Conservation (phyloP, 1,284 basidiomycete species). For the Sporisorium iseilematis-ciliati region DNA sequence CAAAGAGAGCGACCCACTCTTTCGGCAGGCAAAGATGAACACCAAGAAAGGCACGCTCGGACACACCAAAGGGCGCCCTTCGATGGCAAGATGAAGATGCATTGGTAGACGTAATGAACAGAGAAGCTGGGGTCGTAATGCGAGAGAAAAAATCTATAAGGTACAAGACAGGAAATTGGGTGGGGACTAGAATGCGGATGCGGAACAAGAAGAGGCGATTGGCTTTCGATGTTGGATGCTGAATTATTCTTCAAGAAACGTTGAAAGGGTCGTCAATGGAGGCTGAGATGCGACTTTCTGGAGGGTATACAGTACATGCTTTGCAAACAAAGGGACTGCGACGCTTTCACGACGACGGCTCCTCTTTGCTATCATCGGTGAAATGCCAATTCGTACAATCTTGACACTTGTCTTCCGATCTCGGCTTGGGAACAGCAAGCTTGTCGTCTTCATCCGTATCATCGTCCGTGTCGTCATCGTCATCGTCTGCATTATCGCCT, state of each 20-base stretch:
- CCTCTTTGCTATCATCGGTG: slow-evolving; percentile 30
- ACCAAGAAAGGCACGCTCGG: not conserved
- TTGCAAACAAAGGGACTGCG: not conserved
- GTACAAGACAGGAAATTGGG: slow-evolving; percentile 1
- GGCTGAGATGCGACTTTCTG: not conserved
- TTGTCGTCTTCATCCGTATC: slow-evolving; percentile 51
- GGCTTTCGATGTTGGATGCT: not conserved
- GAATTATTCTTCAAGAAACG: too few species aligned
- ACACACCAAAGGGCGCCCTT: not conserved
- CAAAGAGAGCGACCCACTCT: not conserved
- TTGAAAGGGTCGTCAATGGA: too few species aligned
- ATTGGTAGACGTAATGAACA: not conserved
- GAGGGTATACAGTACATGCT: slow-evolving; percentile 1
- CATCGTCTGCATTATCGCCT: slow-evolving; percentile 34
- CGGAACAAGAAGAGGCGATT: not conserved
- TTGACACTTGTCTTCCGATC: slow-evolving; percentile 47
- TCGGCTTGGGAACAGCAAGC: slow-evolving; percentile 44
- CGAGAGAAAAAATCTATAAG: not conserved
- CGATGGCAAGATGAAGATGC: not conserved
- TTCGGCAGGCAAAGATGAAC: too few species aligned
- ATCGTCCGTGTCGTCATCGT: slow-evolving; percentile 33
- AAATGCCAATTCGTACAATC: slow-evolving; percentile 62
- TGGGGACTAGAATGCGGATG: too few species aligned
- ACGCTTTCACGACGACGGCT: not conserved
- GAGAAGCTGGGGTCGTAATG: not conserved